Base-by-base conservation (phyloP, 371 early-diverging fungal species). In the Quaeritorhiza haematococci region DNA sequence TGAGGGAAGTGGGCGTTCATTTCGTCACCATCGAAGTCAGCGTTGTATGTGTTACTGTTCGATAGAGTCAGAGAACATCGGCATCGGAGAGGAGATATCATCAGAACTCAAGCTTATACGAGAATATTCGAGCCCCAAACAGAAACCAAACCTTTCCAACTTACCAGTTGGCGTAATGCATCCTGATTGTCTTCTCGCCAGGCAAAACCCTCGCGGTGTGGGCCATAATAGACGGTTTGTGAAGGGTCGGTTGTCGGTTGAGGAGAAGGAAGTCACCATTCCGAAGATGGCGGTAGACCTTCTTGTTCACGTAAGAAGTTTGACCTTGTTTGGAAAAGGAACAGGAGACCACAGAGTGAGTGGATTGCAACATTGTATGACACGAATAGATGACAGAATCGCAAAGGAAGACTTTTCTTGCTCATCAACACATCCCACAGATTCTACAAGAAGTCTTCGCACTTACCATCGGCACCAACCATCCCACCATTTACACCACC, bases 11-110 rank as follows among this genome's bases (percentile, higher is more conserved):
- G 99, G 62, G 98, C 87, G 76, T 99, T 99, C 99, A 99, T 99
- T 77, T 99, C 99, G 78, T 99, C 99, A 69, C 99, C 99, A 75
- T 99, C 99, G 78, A 99, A 99, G 85, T 99, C 99, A 56, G 99
- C 99, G 49, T 76, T 73, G 60, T 74, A 74, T 3, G 75, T 75
- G 66, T 75, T 75, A 50, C 56, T 28, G 51, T 50, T 8, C 7
- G n/a, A 27, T 50, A n/a, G 6, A 50, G 51, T 34, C 10, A 34
- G 21, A 10, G 21, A 38, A 38, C n/a, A n/a, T n/a, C n/a, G n/a
- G n/a, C n/a, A n/a, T n/a, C n/a, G n/a, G n/a, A n/a, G n/a, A n/a
- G n/a, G n/a, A n/a, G n/a, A n/a, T n/a, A n/a, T n/a, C n/a, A n/a
- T n/a, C n/a, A n/a, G n/a, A n/a, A n/a, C n/a, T n/a, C n/a, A n/a